These are phyloP conservation scores for Naganishia liquefaciens DNA, from an alignment of 1,284 basidiomycete genomes.

Conservation along the genomic window DNA sequence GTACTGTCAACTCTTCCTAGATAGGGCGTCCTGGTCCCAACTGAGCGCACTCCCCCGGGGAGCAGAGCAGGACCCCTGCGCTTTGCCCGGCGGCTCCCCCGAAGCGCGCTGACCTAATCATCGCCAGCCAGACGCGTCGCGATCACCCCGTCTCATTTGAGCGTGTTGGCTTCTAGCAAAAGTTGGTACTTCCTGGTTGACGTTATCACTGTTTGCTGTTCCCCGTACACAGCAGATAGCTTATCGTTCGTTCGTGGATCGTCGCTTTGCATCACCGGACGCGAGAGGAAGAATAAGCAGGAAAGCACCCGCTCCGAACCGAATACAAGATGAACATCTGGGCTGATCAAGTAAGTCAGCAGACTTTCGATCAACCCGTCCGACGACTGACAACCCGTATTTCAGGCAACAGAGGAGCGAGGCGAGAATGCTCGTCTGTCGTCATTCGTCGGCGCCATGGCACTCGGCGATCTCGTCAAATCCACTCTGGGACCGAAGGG, in stretches of 20 bases:
- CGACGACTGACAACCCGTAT: background rate
- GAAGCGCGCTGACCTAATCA: slow-evolving; percentile 10
- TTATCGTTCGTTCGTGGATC: too few species aligned
- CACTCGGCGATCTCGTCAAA: slow-evolving; percentile 96
- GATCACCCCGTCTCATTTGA: background rate
- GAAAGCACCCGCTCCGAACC: background rate
- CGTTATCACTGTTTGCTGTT: too few species aligned
- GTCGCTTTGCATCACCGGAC: too few species aligned
- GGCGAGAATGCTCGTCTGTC: slow-evolving; percentile 98
- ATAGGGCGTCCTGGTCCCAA: too few species aligned
- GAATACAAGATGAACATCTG: slow-evolving; percentile 52
- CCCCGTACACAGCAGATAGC: too few species aligned
- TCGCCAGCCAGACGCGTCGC: slow-evolving; percentile 6
- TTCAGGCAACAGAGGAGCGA: slow-evolving; percentile 92
- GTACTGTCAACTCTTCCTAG: too few species aligned
- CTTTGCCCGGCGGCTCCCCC: too few species aligned
- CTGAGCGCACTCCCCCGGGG: too few species aligned
- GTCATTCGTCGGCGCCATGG: slow-evolving; percentile 95
- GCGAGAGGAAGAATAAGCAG: too few species aligned
- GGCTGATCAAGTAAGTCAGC: slow-evolving; percentile 51
- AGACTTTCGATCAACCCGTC: background rate
- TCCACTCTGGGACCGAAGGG: slow-evolving; percentile 94
- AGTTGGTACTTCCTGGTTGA: slow-evolving; percentile 3
- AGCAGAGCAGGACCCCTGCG: too few species aligned
- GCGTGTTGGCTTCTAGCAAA: slow-evolving; percentile 23